phyloP scores from a whole-genome alignment of 768 basidiomycete species.

The Mrakia frigida region DNA sequence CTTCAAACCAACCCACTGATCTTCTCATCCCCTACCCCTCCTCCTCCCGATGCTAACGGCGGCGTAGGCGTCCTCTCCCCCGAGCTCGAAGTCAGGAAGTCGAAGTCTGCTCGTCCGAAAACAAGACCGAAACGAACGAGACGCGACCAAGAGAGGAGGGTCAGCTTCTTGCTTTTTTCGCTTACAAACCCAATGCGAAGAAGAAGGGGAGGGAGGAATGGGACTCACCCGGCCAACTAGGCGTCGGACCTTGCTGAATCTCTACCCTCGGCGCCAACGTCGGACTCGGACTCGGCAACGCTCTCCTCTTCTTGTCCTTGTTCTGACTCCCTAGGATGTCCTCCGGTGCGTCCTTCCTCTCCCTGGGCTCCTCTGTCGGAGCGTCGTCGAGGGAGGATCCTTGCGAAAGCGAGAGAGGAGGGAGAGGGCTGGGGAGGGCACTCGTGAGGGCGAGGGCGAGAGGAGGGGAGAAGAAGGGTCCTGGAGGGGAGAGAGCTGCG shows the following conservation, averaged over 20 bases:
- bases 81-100: constrained; percentile 6
- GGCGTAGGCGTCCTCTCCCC: constrained; percentile 7
- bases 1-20: background rate
- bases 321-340: background rate
- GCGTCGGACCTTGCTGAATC: constrained; percentile 13
- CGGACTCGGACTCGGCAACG: background rate
- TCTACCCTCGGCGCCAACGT: constrained; percentile 7
- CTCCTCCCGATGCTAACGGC: background rate
- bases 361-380: too few species aligned
- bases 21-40: too few species aligned
- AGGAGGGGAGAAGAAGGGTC: constrained; percentile 10
- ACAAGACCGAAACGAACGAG: too few species aligned
- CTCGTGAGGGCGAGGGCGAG: too few species aligned
- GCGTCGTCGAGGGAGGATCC: background rate
- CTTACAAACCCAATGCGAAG: background rate
- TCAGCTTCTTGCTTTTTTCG: background rate
- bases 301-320: background rate
- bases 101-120: constrained; percentile 23
- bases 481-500: constrained; percentile 4
- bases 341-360: constrained; percentile 3
- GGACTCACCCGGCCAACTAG: constrained; percentile 12
- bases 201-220: background rate
- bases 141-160: background rate
- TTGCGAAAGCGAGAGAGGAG: background rate
- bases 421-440: background rate